Percentiles rank a stretch among this genome's conserved stretches.
These are phyloP conservation scores for Lycium barbarum DNA, from an alignment of 257 asterid genomes.

Conservation along the genomic window DNA sequence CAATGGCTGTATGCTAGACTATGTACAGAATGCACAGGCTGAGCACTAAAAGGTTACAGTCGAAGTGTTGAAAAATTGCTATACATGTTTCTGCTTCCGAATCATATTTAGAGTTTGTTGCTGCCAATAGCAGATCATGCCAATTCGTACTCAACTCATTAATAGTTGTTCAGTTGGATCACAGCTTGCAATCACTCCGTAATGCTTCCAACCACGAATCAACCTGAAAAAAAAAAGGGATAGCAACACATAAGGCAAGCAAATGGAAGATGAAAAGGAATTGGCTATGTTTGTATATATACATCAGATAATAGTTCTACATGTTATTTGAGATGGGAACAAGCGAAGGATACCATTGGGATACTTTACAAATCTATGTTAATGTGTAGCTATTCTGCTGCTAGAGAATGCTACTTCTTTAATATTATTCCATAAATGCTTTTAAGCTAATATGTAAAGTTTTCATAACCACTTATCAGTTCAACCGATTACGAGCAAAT, in stretches of 20 bases:
- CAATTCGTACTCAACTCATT: conserved; percentile 29
- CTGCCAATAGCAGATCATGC: neutral
- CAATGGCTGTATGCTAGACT: conserved; percentile 18
- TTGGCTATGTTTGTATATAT: neutral
- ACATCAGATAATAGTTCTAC: neutral
- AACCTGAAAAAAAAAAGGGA: conserved; percentile 49
- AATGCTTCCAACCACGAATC: conserved; percentile 84
- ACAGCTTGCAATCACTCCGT: conserved; percentile 54
- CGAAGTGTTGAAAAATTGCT: neutral
- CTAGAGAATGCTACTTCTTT: conserved; percentile 18
- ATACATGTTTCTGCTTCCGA: neutral
- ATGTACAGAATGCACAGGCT: neutral
- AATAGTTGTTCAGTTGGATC: conserved; percentile 36
- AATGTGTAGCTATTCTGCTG: neutral
- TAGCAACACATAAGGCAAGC: neutral
- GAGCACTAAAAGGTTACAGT: neutral
- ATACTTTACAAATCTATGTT: neutral
- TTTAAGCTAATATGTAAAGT: neutral
- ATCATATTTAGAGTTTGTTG: neutral
- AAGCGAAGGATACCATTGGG: neutral
- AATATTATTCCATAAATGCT: neutral
- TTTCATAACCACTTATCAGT: neutral
- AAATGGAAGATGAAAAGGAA: neutral
- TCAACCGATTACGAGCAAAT: conserved; percentile 1
- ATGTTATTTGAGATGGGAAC: neutral